These are phyloP conservation scores for Calvatia gigantea DNA, from an alignment of 768 basidiomycete genomes.

Conservation along the genomic window DNA sequence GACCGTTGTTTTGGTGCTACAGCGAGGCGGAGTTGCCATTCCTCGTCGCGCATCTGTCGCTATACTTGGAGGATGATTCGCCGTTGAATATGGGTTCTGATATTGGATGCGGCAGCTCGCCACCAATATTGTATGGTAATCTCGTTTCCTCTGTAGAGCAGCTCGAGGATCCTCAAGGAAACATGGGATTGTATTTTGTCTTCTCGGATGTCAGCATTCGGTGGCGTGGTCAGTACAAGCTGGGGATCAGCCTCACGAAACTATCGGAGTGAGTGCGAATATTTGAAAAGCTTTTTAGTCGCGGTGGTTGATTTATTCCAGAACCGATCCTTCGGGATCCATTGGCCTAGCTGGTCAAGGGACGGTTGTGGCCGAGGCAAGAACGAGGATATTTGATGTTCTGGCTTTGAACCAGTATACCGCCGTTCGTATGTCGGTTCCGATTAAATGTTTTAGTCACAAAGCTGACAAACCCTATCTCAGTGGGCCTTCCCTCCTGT, in stretches of 20 bases:
- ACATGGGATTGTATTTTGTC: constrained; percentile 80
- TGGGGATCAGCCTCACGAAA: constrained; percentile 70
- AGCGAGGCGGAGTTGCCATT: constrained; percentile 88
- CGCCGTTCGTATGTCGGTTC: constrained; percentile 64
- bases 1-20: constrained; percentile 12
- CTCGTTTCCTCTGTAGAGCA: constrained; percentile 80
- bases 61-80: constrained; percentile 68
- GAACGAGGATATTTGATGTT: constrained; percentile 77
- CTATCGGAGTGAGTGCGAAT: constrained; percentile 62
- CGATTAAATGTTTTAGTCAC: constrained; percentile 10
- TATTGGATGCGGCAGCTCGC: constrained; percentile 44
- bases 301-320: constrained; percentile 16
- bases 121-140: constrained; percentile 77
- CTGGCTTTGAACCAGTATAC: constrained; percentile 68
- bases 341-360: constrained; percentile 49
- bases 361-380: constrained; percentile 64
- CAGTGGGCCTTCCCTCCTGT: constrained; percentile 1
- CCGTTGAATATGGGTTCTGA: constrained; percentile 64
- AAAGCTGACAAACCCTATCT: background rate
- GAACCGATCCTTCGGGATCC: constrained; percentile 43
- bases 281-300: background rate
- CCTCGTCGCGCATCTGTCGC: constrained; percentile 77
- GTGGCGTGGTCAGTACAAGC: constrained; percentile 69
- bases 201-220: constrained; percentile 91
- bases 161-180: constrained; percentile 76